Evolutionary conservation across 768 basidiomycete species (phyloP).

Genomic region (Boletus rubropictus): DNA sequence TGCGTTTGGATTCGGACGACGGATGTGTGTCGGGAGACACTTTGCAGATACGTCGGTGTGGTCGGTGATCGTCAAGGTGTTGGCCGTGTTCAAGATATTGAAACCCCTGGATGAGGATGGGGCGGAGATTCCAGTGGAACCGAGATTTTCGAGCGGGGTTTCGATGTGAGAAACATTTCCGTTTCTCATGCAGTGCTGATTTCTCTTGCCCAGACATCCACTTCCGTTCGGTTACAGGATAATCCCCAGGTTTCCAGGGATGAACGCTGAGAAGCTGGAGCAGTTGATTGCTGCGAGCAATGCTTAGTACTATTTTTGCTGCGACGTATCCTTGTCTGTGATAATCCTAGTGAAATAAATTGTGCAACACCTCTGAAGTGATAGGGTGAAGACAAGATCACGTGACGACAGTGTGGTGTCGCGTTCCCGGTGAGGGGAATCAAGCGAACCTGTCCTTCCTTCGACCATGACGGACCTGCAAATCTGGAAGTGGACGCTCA

Average conservation of each 20-base stretch:
- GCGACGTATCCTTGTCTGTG: no score
- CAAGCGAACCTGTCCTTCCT: not conserved
- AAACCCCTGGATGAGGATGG: conserved; percentile 8
- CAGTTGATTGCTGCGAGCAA: not conserved
- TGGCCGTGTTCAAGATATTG: conserved; percentile 12
- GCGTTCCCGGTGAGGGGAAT: no score
- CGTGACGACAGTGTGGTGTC: not conserved
- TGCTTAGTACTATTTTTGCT: no score
- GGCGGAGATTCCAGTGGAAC: conserved; percentile 2
- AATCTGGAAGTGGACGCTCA: conserved; percentile 50
- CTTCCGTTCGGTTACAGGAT: conserved; percentile 2
- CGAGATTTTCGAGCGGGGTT: not conserved
- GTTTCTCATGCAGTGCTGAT: not conserved
- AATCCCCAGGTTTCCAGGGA: not conserved
- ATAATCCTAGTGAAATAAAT: not conserved
- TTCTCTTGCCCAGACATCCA: not conserved
- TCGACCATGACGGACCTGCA: conserved; percentile 13
- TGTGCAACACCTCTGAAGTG: not conserved
- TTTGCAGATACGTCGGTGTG: conserved; percentile 17
- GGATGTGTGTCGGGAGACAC: conserved; percentile 18
- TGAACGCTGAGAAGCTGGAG: not conserved
- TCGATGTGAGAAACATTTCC: not conserved
- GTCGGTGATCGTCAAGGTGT: conserved; percentile 4
- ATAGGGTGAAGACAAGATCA: no score
- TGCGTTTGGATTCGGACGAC: conserved; percentile 23